phyloP scores from a whole-genome alignment of 345 rosid genomes.

The Jatropha curcas region DNA sequence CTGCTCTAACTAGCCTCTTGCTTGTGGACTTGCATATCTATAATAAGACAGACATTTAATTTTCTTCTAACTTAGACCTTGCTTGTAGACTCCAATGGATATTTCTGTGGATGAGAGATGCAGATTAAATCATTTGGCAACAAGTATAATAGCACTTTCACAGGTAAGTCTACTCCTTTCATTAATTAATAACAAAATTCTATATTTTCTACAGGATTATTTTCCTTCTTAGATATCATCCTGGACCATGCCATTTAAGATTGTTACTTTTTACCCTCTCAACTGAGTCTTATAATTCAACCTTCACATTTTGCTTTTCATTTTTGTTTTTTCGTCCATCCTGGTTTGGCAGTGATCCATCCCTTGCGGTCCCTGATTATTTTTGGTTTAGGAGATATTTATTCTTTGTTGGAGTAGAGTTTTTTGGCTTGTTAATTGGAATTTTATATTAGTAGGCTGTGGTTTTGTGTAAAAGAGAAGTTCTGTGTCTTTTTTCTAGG shows the following conservation, averaged over 20 bases:
- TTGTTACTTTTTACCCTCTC: neutral
- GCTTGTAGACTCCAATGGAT: constrained; percentile 65
- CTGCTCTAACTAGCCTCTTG: neutral
- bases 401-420: neutral
- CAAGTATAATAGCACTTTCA: constrained; percentile 71
- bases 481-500: too few species aligned
- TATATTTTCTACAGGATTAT: neutral
- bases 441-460: too few species aligned
- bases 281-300: neutral
- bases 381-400: neutral
- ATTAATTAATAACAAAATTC: neutral
- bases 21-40: neutral
- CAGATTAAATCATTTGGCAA: constrained; percentile 84
- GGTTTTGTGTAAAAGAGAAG: too few species aligned
- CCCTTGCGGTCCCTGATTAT: too few species aligned
- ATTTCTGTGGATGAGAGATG: constrained; percentile 81
- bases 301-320: too few species aligned
- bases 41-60: constrained; percentile 3
- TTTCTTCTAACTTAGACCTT: constrained; percentile 24
- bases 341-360: neutral
- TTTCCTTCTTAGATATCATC: neutral
- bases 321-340: neutral
- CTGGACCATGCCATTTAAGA: neutral
- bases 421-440: neutral
- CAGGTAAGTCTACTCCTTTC: constrained; percentile 52